Evolutionary conservation across 768 basidiomycete genomes (phyloP).

Genomic region (Imleria badia): DNA sequence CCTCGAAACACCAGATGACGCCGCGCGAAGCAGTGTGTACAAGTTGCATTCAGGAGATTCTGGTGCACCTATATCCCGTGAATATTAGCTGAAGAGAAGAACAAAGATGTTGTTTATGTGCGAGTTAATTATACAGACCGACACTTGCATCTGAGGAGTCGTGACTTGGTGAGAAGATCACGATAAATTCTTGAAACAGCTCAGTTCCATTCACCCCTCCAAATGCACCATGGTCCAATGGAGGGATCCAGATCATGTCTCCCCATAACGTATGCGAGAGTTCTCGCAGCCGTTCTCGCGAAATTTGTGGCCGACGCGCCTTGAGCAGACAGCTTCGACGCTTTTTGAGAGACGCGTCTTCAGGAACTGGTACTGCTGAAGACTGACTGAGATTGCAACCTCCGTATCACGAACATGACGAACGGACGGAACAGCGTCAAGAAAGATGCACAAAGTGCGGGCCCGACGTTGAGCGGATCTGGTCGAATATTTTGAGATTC

Average conservation of each 20-base stretch:
- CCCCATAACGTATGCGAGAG: conserved; percentile 55
- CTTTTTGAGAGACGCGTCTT: conserved; percentile 1
- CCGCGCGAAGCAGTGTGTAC: conserved; percentile 6
- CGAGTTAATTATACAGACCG: too few species aligned
- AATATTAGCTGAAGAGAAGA: conserved; percentile 17
- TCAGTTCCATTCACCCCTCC: conserved; percentile 74
- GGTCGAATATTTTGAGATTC: too few species aligned
- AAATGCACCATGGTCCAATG: conserved; percentile 79
- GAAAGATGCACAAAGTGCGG: too few species aligned
- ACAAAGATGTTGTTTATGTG: conserved; percentile 25
- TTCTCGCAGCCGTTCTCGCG: conserved; percentile 48
- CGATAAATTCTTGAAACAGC: conserved; percentile 64
- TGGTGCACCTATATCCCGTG: conserved; percentile 22
- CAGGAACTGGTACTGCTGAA: background rate
- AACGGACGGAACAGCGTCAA: too few species aligned
- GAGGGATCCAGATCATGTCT: conserved; percentile 53
- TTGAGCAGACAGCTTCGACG: conserved; percentile 18
- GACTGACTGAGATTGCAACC: too few species aligned
- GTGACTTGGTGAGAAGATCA: conserved; percentile 62
- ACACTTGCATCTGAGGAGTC: too few species aligned
- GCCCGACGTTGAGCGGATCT: too few species aligned
- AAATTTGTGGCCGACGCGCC: conserved; percentile 51
- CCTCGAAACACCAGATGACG: conserved; percentile 6
- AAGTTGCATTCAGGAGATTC: conserved; percentile 6
- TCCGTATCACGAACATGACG: too few species aligned